Evolutionary conservation across 176 grass and related monocot species (phyloP).

Genomic region (Zoysia japonica): DNA sequence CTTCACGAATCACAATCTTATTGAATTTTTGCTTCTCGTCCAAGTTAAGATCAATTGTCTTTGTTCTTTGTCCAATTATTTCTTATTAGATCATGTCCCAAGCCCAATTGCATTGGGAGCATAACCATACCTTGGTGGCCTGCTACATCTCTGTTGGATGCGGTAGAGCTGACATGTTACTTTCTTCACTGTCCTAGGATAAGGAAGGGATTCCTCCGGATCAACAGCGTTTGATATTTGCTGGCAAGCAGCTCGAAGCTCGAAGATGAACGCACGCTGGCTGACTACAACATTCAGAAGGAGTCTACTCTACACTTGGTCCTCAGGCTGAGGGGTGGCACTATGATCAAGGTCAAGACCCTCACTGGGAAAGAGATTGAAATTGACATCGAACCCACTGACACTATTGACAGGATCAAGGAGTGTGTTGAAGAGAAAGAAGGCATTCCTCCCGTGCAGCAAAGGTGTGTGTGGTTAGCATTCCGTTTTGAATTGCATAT

Average conservation of each 20-base stretch:
- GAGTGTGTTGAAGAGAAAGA: constrained; percentile 96
- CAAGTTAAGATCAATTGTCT: not conserved
- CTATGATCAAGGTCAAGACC: constrained; percentile 95
- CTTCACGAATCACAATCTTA: not conserved
- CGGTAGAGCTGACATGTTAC: not conserved
- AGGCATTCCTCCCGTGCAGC: constrained; percentile 94
- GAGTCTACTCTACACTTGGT: constrained; percentile 88
- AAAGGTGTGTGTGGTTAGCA: constrained; percentile 47
- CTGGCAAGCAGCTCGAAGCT: constrained; percentile 85
- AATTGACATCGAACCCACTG: constrained; percentile 84
- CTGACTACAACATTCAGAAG: constrained; percentile 92
- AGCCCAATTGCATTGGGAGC: not conserved
- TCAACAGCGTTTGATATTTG: constrained; percentile 79
- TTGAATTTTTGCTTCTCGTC: not conserved
- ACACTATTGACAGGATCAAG: constrained; percentile 88
- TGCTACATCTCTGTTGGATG: not conserved
- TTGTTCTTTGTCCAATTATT: not conserved
- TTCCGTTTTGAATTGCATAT: not conserved
- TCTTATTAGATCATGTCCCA: not conserved
- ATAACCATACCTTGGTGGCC: not conserved
- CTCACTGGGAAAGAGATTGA: constrained; percentile 93
- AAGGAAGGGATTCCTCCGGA: constrained; percentile 92
- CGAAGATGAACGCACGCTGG: constrained; percentile 82
- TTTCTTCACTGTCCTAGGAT: constrained; percentile 41
- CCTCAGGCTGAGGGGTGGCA: constrained; percentile 84